Conservation (phyloP, 164 flowering plant species). For the Tetracentron sinense region DNA sequence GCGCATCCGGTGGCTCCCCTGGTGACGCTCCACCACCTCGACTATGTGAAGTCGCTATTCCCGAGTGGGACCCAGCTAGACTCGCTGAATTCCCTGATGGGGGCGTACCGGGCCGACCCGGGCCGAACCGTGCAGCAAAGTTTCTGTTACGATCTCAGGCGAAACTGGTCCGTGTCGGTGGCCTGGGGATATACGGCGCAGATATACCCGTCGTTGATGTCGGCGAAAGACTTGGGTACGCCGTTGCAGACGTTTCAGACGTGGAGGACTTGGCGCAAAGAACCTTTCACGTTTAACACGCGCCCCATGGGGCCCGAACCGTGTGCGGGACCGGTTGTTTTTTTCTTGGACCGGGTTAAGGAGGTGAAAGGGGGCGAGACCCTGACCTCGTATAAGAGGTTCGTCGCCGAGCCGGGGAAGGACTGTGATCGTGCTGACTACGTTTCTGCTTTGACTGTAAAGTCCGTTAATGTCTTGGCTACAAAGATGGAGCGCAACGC, state of each 20-base stretch:
- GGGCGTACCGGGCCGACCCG: conserved; percentile 42
- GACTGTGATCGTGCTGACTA: conserved; percentile 21
- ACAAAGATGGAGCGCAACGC: conserved; percentile 21
- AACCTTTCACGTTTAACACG: conserved; percentile 53
- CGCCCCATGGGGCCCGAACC: conserved; percentile 37
- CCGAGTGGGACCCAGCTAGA: conserved; percentile 38
- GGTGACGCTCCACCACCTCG: conserved; percentile 76
- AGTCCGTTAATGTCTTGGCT: conserved; percentile 35
- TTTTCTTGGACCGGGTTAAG: conserved; percentile 34
- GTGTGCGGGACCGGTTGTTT: conserved; percentile 38
- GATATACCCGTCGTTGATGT: conserved; percentile 39
- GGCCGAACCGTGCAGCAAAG: conserved; percentile 46
- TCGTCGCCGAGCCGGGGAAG: neutral
- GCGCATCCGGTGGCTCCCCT: conserved; percentile 72
- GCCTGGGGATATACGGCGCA: conserved; percentile 70
- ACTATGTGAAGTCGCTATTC: conserved; percentile 39
- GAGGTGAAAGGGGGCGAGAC: conserved; percentile 12
- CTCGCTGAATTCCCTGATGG: conserved; percentile 25
- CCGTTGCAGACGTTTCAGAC: conserved; percentile 57
- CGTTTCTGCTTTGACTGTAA: conserved; percentile 18
- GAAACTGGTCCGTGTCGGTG: conserved; percentile 47
- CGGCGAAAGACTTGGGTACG: conserved; percentile 45
- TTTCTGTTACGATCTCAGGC: conserved; percentile 34
- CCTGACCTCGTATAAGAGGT: conserved; percentile 27
- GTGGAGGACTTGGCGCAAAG: conserved; percentile 52